phyloP scores from a whole-genome alignment of 257 asterid species.

The Salvia hispanica region DNA sequence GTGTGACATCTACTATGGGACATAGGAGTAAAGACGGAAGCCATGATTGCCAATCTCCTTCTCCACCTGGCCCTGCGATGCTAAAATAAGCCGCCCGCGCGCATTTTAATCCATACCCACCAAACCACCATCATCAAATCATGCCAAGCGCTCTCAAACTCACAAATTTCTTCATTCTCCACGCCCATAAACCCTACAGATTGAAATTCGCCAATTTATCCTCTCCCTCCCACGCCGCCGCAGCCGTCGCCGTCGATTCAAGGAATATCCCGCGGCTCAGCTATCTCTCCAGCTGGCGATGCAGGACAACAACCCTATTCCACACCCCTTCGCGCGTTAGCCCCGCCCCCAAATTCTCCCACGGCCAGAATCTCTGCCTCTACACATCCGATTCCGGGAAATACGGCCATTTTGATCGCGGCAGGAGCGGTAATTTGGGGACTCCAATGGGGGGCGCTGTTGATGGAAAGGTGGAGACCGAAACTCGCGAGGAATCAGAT shows the following conservation, averaged over 20 bases:
- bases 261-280: constrained; percentile 25
- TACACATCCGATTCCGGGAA: constrained; percentile 35
- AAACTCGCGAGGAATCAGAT: constrained; percentile 25
- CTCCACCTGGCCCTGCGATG: constrained; percentile 40
- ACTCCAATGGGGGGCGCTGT: constrained; percentile 61
- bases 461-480: constrained; percentile 43
- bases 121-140: constrained; percentile 36
- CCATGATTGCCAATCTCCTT: constrained; percentile 29
- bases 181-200: constrained; percentile 54
- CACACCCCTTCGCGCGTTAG: constrained; percentile 39
- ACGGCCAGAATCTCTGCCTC: constrained; percentile 32
- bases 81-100: constrained; percentile 52
- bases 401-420: constrained; percentile 28
- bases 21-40: too few species aligned
- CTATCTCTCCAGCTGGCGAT: constrained; percentile 50
- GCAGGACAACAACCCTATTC: constrained; percentile 44
- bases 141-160: constrained; percentile 72
- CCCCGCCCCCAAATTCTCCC: constrained; percentile 21
- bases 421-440: constrained; percentile 30
- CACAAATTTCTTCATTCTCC: constrained; percentile 43
- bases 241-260: constrained; percentile 32
- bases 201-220: constrained; percentile 35
- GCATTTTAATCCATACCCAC: constrained; percentile 39
- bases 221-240: constrained; percentile 36
- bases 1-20: too few species aligned